Conservation (phyloP, 768 basidiomycete genomes). For the Kwoniella sp. region DNA sequence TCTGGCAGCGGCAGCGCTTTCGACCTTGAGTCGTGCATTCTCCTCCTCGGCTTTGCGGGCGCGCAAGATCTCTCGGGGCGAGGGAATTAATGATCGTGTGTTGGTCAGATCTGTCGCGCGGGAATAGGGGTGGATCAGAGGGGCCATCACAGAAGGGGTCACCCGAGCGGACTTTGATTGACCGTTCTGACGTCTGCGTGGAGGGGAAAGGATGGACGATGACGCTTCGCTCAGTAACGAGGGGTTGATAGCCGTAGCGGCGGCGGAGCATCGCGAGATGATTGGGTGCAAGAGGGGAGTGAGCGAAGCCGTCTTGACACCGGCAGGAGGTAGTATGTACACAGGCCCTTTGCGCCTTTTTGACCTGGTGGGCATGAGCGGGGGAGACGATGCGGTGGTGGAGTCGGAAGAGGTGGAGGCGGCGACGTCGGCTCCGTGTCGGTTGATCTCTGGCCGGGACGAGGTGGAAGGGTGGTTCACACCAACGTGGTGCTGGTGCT, state of each 20-base stretch:
- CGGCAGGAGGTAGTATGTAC: not conserved
- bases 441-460: not conserved
- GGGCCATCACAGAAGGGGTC: not conserved
- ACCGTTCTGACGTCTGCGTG: not conserved
- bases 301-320: conserved; percentile 10
- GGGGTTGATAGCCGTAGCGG: not conserved
- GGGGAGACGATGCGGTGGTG: not conserved
- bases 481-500: not conserved
- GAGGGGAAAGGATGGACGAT: not conserved
- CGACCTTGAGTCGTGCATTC: conserved; percentile 15
- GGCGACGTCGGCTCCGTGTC: conserved; percentile 1
- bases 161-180: not conserved
- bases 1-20: conserved; percentile 21
- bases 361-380: conserved; percentile 3
- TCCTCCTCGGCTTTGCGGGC: conserved; percentile 18
- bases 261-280: conserved; percentile 15
- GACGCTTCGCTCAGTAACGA: not conserved
- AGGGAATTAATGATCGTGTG: conserved; percentile 24
- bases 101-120: conserved; percentile 20
- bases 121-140: conserved; percentile 23
- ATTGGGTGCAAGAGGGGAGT: conserved; percentile 23
- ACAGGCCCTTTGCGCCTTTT: conserved; percentile 20
- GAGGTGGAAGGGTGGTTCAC: not conserved
- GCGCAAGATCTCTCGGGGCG: conserved; percentile 18
- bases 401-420: conserved; percentile 6